phyloP scores from a whole-genome alignment of 768 basidiomycete species.

The Amanita molliuscula region DNA sequence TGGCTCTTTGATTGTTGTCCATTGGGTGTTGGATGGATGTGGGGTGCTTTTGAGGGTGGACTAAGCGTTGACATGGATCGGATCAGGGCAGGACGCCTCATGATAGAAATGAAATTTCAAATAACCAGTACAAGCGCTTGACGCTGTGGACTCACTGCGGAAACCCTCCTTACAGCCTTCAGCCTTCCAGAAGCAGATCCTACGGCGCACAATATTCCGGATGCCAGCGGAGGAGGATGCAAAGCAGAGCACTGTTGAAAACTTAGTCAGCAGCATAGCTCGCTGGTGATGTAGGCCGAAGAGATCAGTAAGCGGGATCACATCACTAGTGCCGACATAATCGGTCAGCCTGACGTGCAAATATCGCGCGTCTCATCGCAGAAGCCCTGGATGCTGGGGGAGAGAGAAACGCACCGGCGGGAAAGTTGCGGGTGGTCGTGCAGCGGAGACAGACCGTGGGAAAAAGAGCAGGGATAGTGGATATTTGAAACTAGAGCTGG shows the following conservation, averaged over 20 bases:
- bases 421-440: not conserved
- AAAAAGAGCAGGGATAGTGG: not conserved
- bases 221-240: too few species aligned
- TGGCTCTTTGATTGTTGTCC: slow-evolving; percentile 14
- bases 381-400: not conserved
- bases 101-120: too few species aligned
- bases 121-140: too few species aligned
- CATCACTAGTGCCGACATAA: slow-evolving; percentile 24
- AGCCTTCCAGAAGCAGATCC: too few species aligned
- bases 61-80: not conserved
- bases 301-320: slow-evolving; percentile 32
- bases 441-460: not conserved
- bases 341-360: slow-evolving; percentile 57
- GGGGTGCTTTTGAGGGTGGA: not conserved
- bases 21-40: not conserved
- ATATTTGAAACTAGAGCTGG: not conserved
- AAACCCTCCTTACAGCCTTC: too few species aligned
- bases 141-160: too few species aligned
- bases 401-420: not conserved
- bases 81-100: not conserved
- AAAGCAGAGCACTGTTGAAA: not conserved
- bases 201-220: too few species aligned
- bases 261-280: not conserved
- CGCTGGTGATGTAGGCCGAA: not conserved
- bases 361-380: slow-evolving; percentile 37